Evolutionary conservation across 2,329 filamentous ascomycete species (phyloP).

Genomic region (Colletotrichum destructivum): DNA sequence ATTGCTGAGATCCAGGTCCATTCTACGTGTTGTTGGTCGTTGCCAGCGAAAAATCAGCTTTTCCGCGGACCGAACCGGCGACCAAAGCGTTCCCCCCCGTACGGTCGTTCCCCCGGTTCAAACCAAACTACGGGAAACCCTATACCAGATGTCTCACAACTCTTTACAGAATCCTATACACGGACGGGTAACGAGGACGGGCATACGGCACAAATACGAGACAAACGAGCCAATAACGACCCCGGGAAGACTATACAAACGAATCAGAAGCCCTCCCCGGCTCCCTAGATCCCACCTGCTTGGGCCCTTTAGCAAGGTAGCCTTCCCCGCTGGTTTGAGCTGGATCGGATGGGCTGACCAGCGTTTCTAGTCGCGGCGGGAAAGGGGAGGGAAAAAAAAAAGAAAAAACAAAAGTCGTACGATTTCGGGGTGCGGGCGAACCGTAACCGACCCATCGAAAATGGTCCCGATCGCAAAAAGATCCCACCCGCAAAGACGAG

Average conservation of each 20-base stretch:
- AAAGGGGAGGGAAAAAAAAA: too few species aligned
- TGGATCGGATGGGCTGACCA: conserved; percentile 9
- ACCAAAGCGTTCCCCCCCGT: not conserved
- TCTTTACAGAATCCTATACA: not conserved
- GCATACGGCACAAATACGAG: not conserved
- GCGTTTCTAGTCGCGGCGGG: not conserved
- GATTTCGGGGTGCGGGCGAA: not conserved
- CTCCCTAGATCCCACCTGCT: not conserved
- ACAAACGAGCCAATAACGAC: not conserved
- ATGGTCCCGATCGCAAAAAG: not conserved
- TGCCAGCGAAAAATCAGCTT: not conserved
- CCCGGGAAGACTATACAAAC: conserved; percentile 7
- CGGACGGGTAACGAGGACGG: not conserved
- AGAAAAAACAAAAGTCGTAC: not conserved
- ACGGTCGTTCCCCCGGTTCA: not conserved
- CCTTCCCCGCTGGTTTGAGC: not conserved
- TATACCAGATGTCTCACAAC: not conserved
- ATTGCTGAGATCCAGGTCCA: too few species aligned
- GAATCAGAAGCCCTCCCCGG: conserved; percentile 12
- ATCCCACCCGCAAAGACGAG: not conserved
- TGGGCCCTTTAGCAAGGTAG: not conserved
- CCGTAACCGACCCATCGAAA: not conserved
- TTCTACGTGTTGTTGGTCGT: not conserved
- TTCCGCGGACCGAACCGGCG: not conserved
- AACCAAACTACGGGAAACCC: not conserved